Conservation (phyloP, 148 eudicot species). For the Persicaria maculosa region DNA sequence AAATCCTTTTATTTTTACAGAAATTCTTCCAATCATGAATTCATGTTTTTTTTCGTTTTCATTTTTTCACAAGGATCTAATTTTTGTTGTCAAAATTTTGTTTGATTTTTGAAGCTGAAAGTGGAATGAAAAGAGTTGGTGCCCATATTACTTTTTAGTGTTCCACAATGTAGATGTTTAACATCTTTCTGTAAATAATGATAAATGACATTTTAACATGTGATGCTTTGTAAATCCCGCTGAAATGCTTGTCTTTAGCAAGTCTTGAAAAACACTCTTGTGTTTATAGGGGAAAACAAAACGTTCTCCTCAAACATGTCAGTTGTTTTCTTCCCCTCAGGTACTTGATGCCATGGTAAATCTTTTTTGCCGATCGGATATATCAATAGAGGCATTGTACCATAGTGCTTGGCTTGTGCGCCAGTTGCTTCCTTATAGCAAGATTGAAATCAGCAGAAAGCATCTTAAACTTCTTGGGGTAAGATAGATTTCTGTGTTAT, state of each 20-base stretch:
- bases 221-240: background rate
- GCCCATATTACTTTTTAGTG: too few relatives aligned
- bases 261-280: background rate
- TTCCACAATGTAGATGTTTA: too few relatives aligned
- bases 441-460: slow-evolving; percentile 61
- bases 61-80: background rate
- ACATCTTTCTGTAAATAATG: background rate
- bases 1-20: background rate
- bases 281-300: background rate
- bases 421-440: slow-evolving; percentile 88
- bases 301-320: background rate
- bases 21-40: background rate
- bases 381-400: slow-evolving; percentile 85
- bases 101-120: background rate
- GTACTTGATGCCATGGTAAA: slow-evolving; percentile 93
- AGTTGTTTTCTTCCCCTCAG: slow-evolving; percentile 24
- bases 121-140: too few relatives aligned
- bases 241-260: background rate
- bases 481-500: slow-evolving; percentile 21
- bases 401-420: slow-evolving; percentile 98
- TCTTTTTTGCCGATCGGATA: slow-evolving; percentile 79
- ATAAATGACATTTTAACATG: background rate
- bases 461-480: slow-evolving; percentile 68
- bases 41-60: background rate
- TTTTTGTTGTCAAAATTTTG: background rate